Evolutionary conservation across 2,329 filamentous ascomycete species (phyloP), one percentile per base, ranked within the genome.

Genomic region (Verruconis gallopava): DNA sequence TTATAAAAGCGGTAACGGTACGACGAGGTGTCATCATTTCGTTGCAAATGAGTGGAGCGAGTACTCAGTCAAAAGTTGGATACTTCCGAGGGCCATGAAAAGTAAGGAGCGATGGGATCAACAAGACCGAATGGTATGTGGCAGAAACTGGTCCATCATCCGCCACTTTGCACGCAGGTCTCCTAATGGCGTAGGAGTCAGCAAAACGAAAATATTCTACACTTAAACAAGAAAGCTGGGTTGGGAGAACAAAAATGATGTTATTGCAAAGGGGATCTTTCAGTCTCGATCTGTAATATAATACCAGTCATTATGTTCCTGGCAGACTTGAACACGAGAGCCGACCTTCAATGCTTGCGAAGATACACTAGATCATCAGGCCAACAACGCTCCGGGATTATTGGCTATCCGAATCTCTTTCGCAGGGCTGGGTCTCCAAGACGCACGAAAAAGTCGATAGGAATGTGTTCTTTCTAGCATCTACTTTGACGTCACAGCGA

Each of bases 181-280:
- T 2, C 15, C 9, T 3, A 72, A 46, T 1, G 72, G 68, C 4
- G 68, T 53, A 1, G 73, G 73, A 1, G 70, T 75, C 19, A 77
- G 64, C 6, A 77, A 59, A 20, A 73, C 77, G 59, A 81, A 81
- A 21, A 81, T 57, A 49, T 75, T 79, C 55, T 76, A 70, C 2
- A 75, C 73, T 75, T 9, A 81, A 58, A 43, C 68, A 73, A 41
- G 77, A 67, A 4, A 75, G 60, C 41, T 79, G 73, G 13, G 69
- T 69, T n/a, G 81, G 57, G 12, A 68, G 55, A 45, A 78, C 64
- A 48, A 77, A 79, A 2, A 71, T 67, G 55, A 71, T 69, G 2
- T 73, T 55, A 2, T 51, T 53, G 4, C 43, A 58, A 40, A 68
- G 59, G 71, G 66, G 9, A 80, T 69, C 14, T 68, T 68, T 42